phyloP scores from a whole-genome alignment of 805 yeast species.

The Saccharomyces mikatae region DNA sequence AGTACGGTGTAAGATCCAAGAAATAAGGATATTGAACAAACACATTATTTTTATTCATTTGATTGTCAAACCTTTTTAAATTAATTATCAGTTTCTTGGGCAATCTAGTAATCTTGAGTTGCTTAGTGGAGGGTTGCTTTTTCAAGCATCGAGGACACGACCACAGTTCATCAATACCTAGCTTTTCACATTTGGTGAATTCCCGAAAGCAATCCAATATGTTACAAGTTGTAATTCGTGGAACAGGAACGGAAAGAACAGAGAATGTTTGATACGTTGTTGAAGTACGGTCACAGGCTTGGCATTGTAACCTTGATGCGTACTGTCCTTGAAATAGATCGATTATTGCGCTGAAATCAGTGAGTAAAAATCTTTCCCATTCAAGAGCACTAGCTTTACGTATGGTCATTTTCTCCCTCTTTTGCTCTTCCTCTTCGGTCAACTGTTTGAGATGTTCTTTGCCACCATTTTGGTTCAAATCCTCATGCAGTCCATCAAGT shows the following conservation, averaged over 20 bases:
- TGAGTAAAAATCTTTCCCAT: conserved; percentile 80
- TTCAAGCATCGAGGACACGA: conserved; percentile 66
- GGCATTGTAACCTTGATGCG: conserved; percentile 67
- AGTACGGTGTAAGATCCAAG: conserved; percentile 59
- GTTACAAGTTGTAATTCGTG: conserved; percentile 34
- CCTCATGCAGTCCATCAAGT: conserved; percentile 86
- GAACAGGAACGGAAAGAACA: conserved; percentile 72
- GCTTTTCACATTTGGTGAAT: conserved; percentile 64
- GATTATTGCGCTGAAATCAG: conserved; percentile 72
- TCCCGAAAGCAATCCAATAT: conserved; percentile 65
- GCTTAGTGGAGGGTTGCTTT: conserved; percentile 58
- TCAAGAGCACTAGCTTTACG: conserved; percentile 80
- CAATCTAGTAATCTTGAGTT: conserved; percentile 62
- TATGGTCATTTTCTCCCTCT: conserved; percentile 63
- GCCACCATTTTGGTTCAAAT: conserved; percentile 59
- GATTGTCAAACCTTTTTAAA: conserved; percentile 63
- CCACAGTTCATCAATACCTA: conserved; percentile 81
- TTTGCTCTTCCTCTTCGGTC: conserved; percentile 60
- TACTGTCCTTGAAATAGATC: conserved; percentile 86
- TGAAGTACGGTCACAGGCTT: conserved; percentile 65
- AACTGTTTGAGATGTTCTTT: conserved; percentile 48
- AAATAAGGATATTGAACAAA: conserved; percentile 60
- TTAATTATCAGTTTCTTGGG: conserved; percentile 79
- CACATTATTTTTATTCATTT: conserved; percentile 45
- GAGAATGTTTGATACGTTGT: conserved; percentile 83